Evolutionary conservation across 495 filamentous ascomycete genomes (phyloP).

Genomic region (Aspergillus coremiiformis): DNA sequence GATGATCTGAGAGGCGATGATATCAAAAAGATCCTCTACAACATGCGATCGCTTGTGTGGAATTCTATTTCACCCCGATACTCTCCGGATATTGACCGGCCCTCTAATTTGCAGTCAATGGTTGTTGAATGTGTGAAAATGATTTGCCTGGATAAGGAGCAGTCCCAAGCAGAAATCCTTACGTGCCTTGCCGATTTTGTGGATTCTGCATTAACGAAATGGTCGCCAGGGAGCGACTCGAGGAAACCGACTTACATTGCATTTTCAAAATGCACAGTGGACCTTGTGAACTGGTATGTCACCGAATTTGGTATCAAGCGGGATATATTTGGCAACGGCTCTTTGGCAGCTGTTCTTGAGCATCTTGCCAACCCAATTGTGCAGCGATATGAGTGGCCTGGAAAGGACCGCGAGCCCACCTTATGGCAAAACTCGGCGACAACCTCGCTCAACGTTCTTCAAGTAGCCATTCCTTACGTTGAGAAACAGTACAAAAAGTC

Average conservation of each 20-base stretch:
- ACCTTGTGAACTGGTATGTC: slow-evolving; percentile 57
- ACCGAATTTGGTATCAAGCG: slow-evolving; percentile 52
- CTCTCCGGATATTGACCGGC: slow-evolving; percentile 73
- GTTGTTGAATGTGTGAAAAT: slow-evolving; percentile 65
- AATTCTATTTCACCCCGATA: slow-evolving; percentile 71
- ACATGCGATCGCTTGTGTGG: slow-evolving; percentile 53
- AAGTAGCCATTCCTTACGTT: slow-evolving; percentile 57
- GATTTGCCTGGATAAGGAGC: slow-evolving; percentile 60
- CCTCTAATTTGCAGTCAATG: slow-evolving; percentile 69
- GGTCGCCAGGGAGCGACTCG: slow-evolving; percentile 26
- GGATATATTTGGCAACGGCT: slow-evolving; percentile 58
- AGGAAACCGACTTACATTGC: slow-evolving; percentile 72
- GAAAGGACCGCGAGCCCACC: slow-evolving; percentile 49
- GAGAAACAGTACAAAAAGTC: slow-evolving; percentile 36
- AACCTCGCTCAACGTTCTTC: slow-evolving; percentile 59
- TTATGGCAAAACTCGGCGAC: slow-evolving; percentile 77
- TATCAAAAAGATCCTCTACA: slow-evolving; percentile 45
- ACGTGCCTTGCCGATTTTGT: slow-evolving; percentile 60
- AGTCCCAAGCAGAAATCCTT: slow-evolving; percentile 61
- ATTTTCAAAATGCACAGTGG: slow-evolving; percentile 70
- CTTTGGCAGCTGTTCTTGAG: slow-evolving; percentile 51
- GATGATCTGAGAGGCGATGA: slow-evolving; percentile 51
- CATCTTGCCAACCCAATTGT: slow-evolving; percentile 60
- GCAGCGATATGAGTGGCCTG: slow-evolving; percentile 66
- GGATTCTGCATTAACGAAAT: slow-evolving; percentile 51